phyloP scores from a whole-genome alignment of 2,329 filamentous ascomycete genomes.

The Didymella pomorum region DNA sequence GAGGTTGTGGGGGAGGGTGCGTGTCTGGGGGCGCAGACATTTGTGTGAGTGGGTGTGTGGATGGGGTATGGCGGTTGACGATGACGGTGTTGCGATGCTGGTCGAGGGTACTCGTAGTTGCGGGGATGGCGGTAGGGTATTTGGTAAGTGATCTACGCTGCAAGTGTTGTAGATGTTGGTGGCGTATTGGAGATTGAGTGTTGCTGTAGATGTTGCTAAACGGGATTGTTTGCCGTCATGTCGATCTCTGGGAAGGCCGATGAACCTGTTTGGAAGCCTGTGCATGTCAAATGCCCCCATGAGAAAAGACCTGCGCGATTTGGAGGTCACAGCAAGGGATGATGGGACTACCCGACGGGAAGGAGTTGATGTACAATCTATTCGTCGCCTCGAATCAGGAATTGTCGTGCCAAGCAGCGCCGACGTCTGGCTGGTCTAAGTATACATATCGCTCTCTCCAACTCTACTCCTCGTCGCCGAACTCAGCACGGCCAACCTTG shows the following conservation, averaged over 20 bases:
- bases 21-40: slow-evolving; percentile 14
- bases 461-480: slow-evolving; percentile 54
- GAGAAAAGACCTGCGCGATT: background rate
- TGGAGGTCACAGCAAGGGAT: background rate
- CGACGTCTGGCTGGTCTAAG: slow-evolving; percentile 21
- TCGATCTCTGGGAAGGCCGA: background rate
- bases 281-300: background rate
- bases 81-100: background rate
- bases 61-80: background rate
- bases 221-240: background rate
- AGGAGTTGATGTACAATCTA: slow-evolving; percentile 36
- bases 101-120: background rate
- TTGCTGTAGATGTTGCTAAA: background rate
- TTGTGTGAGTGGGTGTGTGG: background rate
- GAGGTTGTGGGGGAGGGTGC: slow-evolving; percentile 27
- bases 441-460: slow-evolving; percentile 23
- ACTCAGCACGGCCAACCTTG: slow-evolving; percentile 71
- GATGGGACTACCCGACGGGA: background rate
- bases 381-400: slow-evolving; percentile 28
- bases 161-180: too few relatives aligned
- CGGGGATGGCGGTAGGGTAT: too few relatives aligned
- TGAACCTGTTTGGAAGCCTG: background rate
- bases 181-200: too few relatives aligned
- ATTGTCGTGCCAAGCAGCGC: slow-evolving; percentile 20
- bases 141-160: too few relatives aligned